phyloP scores from a whole-genome alignment of 805 yeast genomes.

The Jamesozyma jinghongensis region DNA sequence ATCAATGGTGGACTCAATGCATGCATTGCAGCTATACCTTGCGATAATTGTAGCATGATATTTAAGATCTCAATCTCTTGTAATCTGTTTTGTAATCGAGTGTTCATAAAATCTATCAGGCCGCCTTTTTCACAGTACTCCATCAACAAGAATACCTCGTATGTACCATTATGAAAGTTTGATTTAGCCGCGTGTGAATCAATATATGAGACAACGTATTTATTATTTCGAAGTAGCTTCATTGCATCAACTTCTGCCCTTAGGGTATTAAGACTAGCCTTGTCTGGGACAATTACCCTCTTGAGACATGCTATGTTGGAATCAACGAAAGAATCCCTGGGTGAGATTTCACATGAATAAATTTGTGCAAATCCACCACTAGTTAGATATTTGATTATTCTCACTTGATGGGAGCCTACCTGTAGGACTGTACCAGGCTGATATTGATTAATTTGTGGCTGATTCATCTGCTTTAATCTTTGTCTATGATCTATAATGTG shows the following conservation, averaged over 20 bases:
- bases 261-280: conserved; percentile 66
- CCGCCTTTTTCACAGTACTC: conserved; percentile 72
- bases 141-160: conserved; percentile 74
- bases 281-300: conserved; percentile 91
- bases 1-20: conserved; percentile 59
- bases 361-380: conserved; percentile 97
- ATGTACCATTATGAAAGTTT: conserved; percentile 40
- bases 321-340: conserved; percentile 43
- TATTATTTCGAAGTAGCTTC: conserved; percentile 75
- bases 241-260: conserved; percentile 97
- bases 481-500: too few species aligned
- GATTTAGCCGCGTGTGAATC: conserved; percentile 91
- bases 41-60: conserved; percentile 60
- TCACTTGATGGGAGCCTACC: conserved; percentile 76
- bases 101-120: conserved; percentile 70
- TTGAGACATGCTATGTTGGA: conserved; percentile 68
- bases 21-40: conserved; percentile 74
- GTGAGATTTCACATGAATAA: conserved; percentile 60
- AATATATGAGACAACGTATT: conserved; percentile 77
- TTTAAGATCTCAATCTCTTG: conserved; percentile 58
- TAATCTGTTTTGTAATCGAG: conserved; percentile 54
- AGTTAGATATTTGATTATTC: conserved; percentile 61
- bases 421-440: conserved; percentile 68
- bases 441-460: conserved; percentile 55
- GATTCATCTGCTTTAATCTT: conserved; percentile 20